Conservation (phyloP, 169 alveolate species). For the Cryptosporidium baileyi region DNA sequence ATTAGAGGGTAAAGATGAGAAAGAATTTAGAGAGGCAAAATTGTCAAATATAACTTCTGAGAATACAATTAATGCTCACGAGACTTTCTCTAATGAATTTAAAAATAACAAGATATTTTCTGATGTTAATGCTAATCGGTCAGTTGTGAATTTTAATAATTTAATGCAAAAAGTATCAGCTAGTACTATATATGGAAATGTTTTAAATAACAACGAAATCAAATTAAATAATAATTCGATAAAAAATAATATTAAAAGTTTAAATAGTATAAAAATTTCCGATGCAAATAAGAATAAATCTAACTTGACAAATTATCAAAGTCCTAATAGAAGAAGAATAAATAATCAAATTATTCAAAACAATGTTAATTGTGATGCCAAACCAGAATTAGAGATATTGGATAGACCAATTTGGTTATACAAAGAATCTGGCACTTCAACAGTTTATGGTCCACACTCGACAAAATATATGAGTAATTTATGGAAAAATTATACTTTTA, state of each 20-base stretch:
- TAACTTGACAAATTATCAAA: too few relatives aligned
- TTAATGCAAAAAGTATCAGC: too few relatives aligned
- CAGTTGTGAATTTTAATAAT: too few relatives aligned
- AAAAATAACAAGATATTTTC: neutral
- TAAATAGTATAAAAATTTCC: neutral
- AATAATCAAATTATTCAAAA: too few relatives aligned
- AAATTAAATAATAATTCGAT: too few relatives aligned
- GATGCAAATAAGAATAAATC: neutral
- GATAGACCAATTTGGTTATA: slow-evolving; percentile 30
- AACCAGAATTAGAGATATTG: too few relatives aligned
- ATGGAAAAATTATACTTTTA: neutral
- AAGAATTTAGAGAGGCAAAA: neutral
- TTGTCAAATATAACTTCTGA: neutral
- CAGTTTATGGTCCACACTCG: slow-evolving; percentile 8
- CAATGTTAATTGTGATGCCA: too few relatives aligned
- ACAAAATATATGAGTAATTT: slow-evolving; percentile 12
- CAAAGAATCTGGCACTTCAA: neutral
- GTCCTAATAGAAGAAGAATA: too few relatives aligned
- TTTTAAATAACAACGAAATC: too few relatives aligned
- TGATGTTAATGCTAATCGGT: neutral
- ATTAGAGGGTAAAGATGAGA: neutral
- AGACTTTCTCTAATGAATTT: neutral
- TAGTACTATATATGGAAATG: too few relatives aligned
- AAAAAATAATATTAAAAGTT: neutral
- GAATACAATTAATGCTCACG: neutral